phyloP scores from a whole-genome alignment of 139 green algal species.

The Chlorella sp. region DNA sequence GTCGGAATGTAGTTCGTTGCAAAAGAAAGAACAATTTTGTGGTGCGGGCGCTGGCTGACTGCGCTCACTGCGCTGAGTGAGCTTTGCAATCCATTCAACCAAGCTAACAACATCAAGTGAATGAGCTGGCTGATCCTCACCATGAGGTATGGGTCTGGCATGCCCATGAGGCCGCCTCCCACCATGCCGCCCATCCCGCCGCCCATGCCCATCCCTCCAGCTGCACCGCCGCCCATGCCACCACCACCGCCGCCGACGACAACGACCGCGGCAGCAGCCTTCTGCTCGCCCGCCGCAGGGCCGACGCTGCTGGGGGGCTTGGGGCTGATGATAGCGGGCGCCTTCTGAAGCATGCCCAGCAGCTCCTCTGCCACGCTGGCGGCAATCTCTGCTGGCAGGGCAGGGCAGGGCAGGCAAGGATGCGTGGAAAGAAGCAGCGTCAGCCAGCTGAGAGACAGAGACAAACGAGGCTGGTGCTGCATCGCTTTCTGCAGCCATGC shows the following conservation, averaged over 20 bases:
- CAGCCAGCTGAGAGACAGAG: too few species aligned
- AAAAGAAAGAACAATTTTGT: too few species aligned
- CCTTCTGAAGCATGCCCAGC: not conserved
- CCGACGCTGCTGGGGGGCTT: not conserved
- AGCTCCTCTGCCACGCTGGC: constrained; percentile 15
- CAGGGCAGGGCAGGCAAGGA: not conserved
- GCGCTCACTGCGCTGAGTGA: too few species aligned
- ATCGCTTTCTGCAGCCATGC: too few species aligned
- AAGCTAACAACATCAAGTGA: not conserved
- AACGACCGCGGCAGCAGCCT: not conserved
- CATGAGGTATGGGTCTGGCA: constrained; percentile 16
- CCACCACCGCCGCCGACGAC: not conserved
- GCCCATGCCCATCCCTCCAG: not conserved
- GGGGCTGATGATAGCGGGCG: not conserved
- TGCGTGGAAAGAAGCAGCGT: too few species aligned
- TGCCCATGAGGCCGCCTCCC: constrained; percentile 9
- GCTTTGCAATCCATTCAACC: too few species aligned
- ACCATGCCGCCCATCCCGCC: constrained; percentile 10
- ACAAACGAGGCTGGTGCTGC: too few species aligned
- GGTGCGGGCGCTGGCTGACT: too few species aligned
- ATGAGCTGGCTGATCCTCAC: not conserved
- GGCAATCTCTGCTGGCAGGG: not conserved
- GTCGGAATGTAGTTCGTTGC: too few species aligned
- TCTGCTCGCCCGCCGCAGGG: not conserved
- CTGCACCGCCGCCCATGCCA: not conserved